These are phyloP conservation scores for Boletus barrowsii DNA, from an alignment of 768 basidiomycete genomes.

Conservation along the genomic window DNA sequence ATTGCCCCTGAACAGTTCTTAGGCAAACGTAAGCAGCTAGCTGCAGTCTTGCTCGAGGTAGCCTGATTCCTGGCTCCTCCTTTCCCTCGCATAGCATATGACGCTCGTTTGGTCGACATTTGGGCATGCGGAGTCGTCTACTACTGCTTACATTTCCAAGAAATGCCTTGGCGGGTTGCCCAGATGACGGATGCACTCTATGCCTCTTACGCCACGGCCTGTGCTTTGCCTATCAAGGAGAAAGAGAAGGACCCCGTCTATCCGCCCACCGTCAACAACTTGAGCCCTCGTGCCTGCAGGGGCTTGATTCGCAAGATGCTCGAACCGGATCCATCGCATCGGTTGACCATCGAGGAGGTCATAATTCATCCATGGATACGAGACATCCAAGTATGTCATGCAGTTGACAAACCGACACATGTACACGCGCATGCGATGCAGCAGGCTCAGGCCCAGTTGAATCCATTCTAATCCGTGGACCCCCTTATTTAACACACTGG, in stretches of 20 bases:
- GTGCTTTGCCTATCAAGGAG: conserved; percentile 30
- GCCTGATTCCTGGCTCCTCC: conserved; percentile 32
- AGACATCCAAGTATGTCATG: conserved; percentile 79
- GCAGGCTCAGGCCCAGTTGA: conserved; percentile 49
- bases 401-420: conserved; percentile 60
- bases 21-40: conserved; percentile 80
- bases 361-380: conserved; percentile 76
- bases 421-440: conserved; percentile 68
- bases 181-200: conserved; percentile 81
- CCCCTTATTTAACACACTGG: background rate
- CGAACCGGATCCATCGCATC: conserved; percentile 83
- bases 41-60: conserved; percentile 34
- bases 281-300: conserved; percentile 83
- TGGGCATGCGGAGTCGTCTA: conserved; percentile 98
- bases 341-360: conserved; percentile 77
- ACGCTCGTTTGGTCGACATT: conserved; percentile 94
- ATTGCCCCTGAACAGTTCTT: conserved; percentile 98
- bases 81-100: conserved; percentile 66
- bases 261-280: conserved; percentile 78
- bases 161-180: conserved; percentile 96
- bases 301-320: conserved; percentile 88
- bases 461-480: conserved; percentile 6
- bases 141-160: conserved; percentile 97
- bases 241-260: conserved; percentile 31
- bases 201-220: conserved; percentile 59